Conservation (phyloP, 2,329 filamentous ascomycete genomes). For the Ophiognomonia clavigignenti-juglandacearum region DNA sequence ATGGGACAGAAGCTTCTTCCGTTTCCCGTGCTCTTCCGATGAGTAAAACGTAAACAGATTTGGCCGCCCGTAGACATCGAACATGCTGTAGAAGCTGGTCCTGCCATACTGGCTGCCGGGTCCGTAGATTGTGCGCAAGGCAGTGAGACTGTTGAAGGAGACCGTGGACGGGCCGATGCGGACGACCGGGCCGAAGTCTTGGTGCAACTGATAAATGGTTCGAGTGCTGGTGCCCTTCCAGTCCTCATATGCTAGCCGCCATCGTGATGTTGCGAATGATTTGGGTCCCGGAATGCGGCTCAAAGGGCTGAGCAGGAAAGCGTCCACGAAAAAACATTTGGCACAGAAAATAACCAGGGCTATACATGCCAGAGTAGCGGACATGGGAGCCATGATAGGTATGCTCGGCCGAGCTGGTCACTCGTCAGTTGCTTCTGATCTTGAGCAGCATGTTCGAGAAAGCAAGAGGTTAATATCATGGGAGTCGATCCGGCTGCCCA, state of each 20-base stretch:
- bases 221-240: slow-evolving; percentile 37
- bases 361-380: not conserved
- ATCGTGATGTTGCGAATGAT: slow-evolving; percentile 35
- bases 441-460: not conserved
- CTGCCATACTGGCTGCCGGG: slow-evolving; percentile 46
- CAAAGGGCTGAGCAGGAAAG: slow-evolving; percentile 10
- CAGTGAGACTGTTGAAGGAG: slow-evolving; percentile 35
- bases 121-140: slow-evolving; percentile 49
- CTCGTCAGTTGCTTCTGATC: not conserved
- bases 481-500: no score
- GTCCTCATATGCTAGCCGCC: slow-evolving; percentile 40
- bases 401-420: not conserved
- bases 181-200: slow-evolving; percentile 39
- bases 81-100: slow-evolving; percentile 50
- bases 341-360: not conserved
- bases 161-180: slow-evolving; percentile 43
- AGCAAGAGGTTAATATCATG: not conserved
- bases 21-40: slow-evolving; percentile 36
- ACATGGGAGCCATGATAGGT: not conserved
- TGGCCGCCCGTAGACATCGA: slow-evolving; percentile 45
- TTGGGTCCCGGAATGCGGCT: slow-evolving; percentile 32
- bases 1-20: slow-evolving; percentile 48
- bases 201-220: slow-evolving; percentile 37
- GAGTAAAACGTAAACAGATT: slow-evolving; percentile 48
- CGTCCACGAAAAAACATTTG: not conserved